Base-by-base conservation (phyloP, 2,329 filamentous ascomycete genomes). In the Coniochaeta sp. region DNA sequence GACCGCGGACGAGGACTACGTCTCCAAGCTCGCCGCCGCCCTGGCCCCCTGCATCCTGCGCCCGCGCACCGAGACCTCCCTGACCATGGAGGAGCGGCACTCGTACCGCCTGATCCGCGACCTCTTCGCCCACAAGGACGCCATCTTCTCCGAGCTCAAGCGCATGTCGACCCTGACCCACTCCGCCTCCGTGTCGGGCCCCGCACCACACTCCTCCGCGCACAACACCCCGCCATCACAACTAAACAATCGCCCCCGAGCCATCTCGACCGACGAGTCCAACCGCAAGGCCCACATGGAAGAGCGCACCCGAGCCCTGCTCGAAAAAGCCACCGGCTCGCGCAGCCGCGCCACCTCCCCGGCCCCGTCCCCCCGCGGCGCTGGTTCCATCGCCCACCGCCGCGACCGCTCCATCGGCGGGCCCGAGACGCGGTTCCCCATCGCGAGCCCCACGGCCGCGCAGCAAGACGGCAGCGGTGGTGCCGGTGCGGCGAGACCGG, bases 21-120 rank as follows among this genome's bases (percentile, higher is more conserved):
- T 96, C 60, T 72, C 87, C 14, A 79, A 87, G 40, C 83, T 99
- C 42, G 90, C 92, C 2, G 86, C 86, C 28, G 78, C 81, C 6
- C 80, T 99, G 52, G 89, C 92, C 1, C 89, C 92, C 5, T 97
- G 92, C 72, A 86, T 99, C 65, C 82, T 99, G 54, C 88, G 95
- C 28, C 95, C 95, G 8, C 89, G 91, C 64, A 83, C 85, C 16
- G 92, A 98, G 72, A 96, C 88, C 28, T 93, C 90, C 22, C 81
- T 99, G 61, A 97, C 93, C 2, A 89, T 98, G 86, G 92, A 97
- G 71, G 95, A 99, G 77, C 93, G 90, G 69, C 96, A 96, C 75
- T 89, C 89, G 58, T 92, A 93, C 75, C 90, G 93, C 60, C 83
- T 99, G 24, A 86, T 99, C 58, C 89, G 92, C 58, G 95, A 99